These are phyloP conservation scores for Wickerhamiella spandovensis DNA, from an alignment of 805 yeast species.

Conservation along the genomic window DNA sequence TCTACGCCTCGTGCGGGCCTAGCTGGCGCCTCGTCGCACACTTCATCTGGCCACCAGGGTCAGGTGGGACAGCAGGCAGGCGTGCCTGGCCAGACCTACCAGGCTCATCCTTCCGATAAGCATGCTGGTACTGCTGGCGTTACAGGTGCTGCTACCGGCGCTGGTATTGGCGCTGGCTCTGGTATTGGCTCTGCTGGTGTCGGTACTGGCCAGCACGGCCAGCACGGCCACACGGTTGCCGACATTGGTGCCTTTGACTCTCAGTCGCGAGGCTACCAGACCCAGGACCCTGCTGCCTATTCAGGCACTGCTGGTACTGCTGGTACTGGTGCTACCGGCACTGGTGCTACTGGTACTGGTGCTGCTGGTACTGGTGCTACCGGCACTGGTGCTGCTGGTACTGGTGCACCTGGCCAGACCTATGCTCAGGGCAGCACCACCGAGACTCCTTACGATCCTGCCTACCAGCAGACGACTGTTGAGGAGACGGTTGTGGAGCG, in stretches of 20 bases:
- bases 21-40: not conserved
- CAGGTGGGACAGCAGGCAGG: not conserved
- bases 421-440: not conserved
- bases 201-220: not conserved
- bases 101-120: not conserved
- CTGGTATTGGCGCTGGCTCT: not conserved
- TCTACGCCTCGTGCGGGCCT: not conserved
- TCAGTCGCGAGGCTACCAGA: not conserved
- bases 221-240: too few species aligned
- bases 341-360: not conserved
- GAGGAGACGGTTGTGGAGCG: not conserved
- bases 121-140: not conserved
- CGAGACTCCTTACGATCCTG: not conserved
- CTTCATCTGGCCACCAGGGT: not conserved
- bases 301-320: not conserved
- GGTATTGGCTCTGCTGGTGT: too few species aligned
- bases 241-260: too few species aligned
- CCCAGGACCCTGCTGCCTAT: not conserved
- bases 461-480: not conserved
- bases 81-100: not conserved
- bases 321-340: not conserved
- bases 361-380: constrained; percentile 1
- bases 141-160: not conserved
- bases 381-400: too few species aligned
- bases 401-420: not conserved